Conservation (phyloP, 176 grass and related monocot species). For the Alloteropsis semialata region DNA sequence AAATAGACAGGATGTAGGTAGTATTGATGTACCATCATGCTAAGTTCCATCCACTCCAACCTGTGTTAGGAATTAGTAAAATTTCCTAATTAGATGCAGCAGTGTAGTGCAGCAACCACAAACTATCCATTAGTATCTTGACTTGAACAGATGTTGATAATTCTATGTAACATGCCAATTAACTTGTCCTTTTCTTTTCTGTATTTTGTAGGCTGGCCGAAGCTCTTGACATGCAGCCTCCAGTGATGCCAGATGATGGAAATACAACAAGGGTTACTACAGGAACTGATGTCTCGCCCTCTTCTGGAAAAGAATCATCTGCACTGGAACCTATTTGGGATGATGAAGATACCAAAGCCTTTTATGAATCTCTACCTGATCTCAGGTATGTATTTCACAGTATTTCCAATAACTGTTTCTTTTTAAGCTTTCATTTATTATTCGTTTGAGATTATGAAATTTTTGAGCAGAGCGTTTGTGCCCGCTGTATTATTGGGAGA, state of each 20-base stretch:
- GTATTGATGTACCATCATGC: neutral
- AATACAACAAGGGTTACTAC: slow-evolving; percentile 91
- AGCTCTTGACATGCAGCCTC: slow-evolving; percentile 94
- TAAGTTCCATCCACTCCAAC: neutral
- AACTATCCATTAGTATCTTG: neutral
- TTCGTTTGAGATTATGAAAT: slow-evolving; percentile 29
- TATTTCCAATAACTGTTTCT: neutral
- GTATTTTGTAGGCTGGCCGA: slow-evolving; percentile 72
- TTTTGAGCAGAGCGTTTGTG: slow-evolving; percentile 85
- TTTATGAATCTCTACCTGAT: slow-evolving; percentile 97
- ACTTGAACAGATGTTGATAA: neutral
- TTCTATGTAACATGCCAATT: neutral
- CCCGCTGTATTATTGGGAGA: slow-evolving; percentile 96
- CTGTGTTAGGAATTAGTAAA: neutral
- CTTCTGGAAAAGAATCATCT: slow-evolving; percentile 72
- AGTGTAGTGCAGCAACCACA: neutral
- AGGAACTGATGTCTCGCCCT: slow-evolving; percentile 55
- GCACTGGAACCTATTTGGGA: slow-evolving; percentile 93
- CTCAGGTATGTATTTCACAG: slow-evolving; percentile 65
- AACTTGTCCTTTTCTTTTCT: neutral
- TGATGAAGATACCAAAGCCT: slow-evolving; percentile 95
- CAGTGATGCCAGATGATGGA: slow-evolving; percentile 95
- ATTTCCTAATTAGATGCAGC: neutral
- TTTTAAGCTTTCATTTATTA: slow-evolving; percentile 16
- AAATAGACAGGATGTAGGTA: neutral